Conservation (phyloP, 2,329 filamentous ascomycete genomes). For the Exophiala phaeomuriformis region DNA sequence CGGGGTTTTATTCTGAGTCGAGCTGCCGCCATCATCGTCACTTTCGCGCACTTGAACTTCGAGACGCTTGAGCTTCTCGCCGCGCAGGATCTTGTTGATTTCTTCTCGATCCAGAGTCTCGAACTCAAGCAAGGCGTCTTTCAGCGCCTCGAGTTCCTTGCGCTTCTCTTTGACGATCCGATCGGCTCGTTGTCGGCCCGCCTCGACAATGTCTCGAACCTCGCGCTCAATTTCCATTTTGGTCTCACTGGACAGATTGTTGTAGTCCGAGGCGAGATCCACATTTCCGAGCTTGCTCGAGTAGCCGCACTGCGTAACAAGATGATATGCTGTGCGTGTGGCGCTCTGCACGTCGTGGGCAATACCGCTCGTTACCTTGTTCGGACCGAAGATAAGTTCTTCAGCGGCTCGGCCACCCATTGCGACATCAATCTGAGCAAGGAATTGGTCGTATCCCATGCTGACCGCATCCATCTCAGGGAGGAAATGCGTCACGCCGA, state of each 20-base stretch:
- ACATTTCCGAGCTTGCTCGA: conserved; percentile 81
- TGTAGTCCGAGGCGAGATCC: conserved; percentile 74
- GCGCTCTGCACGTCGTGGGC: conserved; percentile 74
- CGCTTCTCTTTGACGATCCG: conserved; percentile 66
- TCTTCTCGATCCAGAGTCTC: conserved; percentile 86
- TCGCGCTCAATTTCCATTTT: conserved; percentile 81
- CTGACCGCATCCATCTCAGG: conserved; percentile 81
- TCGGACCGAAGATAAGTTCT: conserved; percentile 84
- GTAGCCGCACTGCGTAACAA: conserved; percentile 88
- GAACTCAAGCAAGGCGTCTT: conserved; percentile 85
- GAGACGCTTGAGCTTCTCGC: conserved; percentile 70
- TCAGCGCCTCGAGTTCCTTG: conserved; percentile 78
- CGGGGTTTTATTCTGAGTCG: conserved; percentile 18
- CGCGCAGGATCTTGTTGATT: conserved; percentile 80
- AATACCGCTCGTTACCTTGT: conserved; percentile 84
- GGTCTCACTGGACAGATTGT: conserved; percentile 74
- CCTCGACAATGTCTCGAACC: conserved; percentile 76
- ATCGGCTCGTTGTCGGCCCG: conserved; percentile 66
- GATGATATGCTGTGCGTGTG: conserved; percentile 72
- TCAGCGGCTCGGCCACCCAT: conserved; percentile 84
- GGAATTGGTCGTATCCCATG: conserved; percentile 73
- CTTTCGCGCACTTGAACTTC: conserved; percentile 50
- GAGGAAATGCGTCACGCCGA: conserved; percentile 81
- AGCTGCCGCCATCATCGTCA: conserved; percentile 25
- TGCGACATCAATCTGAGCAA: conserved; percentile 69